Evolutionary conservation across 73 alveolate species (phyloP).

Genomic region (Paramecium biaurelia): DNA sequence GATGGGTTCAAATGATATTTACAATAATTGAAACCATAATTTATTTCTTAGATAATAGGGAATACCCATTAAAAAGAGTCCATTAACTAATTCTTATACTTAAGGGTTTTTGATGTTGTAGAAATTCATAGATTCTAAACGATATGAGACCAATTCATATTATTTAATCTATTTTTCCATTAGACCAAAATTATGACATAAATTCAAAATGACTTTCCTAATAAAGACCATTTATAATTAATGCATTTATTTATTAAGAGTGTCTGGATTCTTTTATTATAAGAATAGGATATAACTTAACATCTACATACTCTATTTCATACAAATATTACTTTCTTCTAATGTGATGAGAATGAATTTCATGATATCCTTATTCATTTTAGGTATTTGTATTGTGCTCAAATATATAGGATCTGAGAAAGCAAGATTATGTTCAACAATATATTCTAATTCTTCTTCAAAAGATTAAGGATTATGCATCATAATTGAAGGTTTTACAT

Average conservation of each 20-base stretch:
- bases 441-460: constrained; percentile 21
- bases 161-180: not conserved
- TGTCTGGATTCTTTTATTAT: not conserved
- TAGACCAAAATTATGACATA: not conserved
- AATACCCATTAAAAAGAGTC: not conserved
- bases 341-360: not conserved
- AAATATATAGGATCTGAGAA: constrained; percentile 14
- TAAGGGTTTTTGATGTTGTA: not conserved
- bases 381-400: not conserved
- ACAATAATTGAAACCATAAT: constrained; percentile 6
- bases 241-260: not conserved
- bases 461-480: not conserved
- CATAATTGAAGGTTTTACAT: constrained; percentile 14
- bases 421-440: not conserved
- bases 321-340: not conserved
- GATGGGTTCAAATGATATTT: not conserved
- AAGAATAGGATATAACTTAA: constrained; percentile 2
- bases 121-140: not conserved
- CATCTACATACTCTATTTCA: constrained; percentile 37
- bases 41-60: constrained; percentile 33
- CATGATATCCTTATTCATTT: constrained; percentile 5
- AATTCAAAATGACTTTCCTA: not conserved
- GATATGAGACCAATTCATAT: not conserved
- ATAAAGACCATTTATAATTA: not conserved
- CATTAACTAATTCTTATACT: not conserved